Evolutionary conservation across 1,284 basidiomycete species (phyloP).

Genomic region (Termitomyces sp.): DNA sequence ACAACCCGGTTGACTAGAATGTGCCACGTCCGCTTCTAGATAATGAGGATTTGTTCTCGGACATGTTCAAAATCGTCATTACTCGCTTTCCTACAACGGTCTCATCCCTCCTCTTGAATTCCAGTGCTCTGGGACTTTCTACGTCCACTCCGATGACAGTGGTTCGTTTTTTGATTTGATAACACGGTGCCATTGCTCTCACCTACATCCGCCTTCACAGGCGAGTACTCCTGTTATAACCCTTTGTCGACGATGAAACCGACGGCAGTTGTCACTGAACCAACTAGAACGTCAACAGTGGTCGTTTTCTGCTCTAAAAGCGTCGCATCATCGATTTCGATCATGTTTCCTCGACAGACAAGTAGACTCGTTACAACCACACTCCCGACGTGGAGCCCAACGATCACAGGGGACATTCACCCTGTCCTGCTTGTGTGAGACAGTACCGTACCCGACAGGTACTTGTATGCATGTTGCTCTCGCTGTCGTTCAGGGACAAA

Average conservation of each 20-base stretch:
- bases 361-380: background rate
- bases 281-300: background rate
- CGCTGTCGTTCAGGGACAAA: background rate
- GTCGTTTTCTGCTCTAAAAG: background rate
- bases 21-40: background rate
- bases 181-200: background rate
- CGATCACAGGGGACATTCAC: background rate
- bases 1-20: background rate
- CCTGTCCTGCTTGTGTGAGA: background rate
- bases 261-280: background rate
- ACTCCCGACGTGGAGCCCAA: background rate
- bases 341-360: background rate
- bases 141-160: background rate
- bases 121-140: background rate
- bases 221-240: too few species aligned
- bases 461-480: background rate
- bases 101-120: background rate
- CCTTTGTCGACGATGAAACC: background rate
- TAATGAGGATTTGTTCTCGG: background rate
- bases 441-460: background rate
- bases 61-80: background rate
- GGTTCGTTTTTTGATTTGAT: background rate
- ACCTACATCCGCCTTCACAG: background rate
- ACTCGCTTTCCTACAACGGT: background rate
- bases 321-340: background rate